A percentile compares a stretch with the other conserved stretches of the same genome.
Evolutionary conservation across 768 basidiomycete species (phyloP).

Genomic region (Mrakia gelida): DNA sequence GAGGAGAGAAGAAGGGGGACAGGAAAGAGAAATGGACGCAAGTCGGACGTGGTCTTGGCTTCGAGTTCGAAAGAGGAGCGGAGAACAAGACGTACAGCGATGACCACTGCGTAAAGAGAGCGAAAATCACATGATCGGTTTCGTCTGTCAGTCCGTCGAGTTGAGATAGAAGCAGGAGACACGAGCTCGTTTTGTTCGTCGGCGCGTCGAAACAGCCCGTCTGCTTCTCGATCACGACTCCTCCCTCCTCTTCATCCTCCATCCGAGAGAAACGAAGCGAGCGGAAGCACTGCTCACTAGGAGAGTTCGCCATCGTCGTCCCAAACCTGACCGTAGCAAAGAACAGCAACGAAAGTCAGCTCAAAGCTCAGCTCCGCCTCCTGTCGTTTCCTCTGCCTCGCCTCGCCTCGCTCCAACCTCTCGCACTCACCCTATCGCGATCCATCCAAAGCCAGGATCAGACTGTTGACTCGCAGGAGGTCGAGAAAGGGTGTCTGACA

Average conservation of each 20-base stretch:
- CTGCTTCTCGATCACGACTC: too few relatives aligned
- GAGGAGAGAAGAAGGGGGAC: background rate
- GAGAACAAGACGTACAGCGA: background rate
- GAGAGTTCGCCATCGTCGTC: slow-evolving; percentile 9
- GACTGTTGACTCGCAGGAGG: background rate
- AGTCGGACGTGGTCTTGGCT: background rate
- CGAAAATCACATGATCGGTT: too few relatives aligned
- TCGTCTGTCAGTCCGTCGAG: too few relatives aligned
- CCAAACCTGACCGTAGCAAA: background rate
- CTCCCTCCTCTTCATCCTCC: too few relatives aligned
- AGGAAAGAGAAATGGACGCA: background rate
- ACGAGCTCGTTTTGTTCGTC: background rate
- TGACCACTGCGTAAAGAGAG: slow-evolving; percentile 7
- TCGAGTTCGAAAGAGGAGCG: background rate
- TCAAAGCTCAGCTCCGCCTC: too few relatives aligned
- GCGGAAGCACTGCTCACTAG: slow-evolving; percentile 9
- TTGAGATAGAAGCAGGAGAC: background rate
- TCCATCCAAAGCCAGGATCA: slow-evolving; percentile 26
- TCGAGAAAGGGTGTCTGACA: slow-evolving; percentile 6
- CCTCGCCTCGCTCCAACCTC: background rate
- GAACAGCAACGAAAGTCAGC: background rate
- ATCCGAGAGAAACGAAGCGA: too few relatives aligned
- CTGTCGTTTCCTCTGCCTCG: too few relatives aligned
- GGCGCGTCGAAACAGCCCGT: background rate
- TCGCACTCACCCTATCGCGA: slow-evolving; percentile 22